Conservation (phyloP, 257 asterid species). For the Capsicum baccatum region DNA sequence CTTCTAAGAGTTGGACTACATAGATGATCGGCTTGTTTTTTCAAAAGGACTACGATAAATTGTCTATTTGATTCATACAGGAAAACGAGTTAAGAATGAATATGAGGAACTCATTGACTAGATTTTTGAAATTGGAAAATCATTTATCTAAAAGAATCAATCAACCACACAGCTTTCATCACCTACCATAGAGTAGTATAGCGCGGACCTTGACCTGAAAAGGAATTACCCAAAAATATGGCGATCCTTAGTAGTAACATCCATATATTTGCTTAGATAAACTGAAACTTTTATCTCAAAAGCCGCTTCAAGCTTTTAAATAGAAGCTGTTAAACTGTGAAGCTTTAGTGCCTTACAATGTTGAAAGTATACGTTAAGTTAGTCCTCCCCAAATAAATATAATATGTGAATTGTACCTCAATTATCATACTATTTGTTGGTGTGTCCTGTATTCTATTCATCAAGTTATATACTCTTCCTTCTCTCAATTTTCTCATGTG, state of each 20-base stretch:
- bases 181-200: background rate
- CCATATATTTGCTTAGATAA: background rate
- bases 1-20: background rate
- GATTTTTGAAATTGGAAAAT: background rate
- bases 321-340: background rate
- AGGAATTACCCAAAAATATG: background rate
- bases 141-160: constrained; percentile 8
- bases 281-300: background rate
- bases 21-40: background rate
- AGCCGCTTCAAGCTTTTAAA: background rate
- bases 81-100: background rate
- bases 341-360: background rate
- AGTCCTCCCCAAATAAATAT: background rate
- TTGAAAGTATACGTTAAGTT: background rate
- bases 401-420: background rate
- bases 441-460: constrained; percentile 17
- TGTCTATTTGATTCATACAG: constrained; percentile 5
- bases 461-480: background rate
- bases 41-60: background rate
- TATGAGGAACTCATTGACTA: background rate
- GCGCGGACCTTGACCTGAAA: background rate
- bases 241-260: background rate
- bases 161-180: background rate
- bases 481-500: constrained; percentile 9
- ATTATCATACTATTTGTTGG: background rate